phyloP scores from a whole-genome alignment of 495 filamentous ascomycete species.

The Apiosordaria backusii region DNA sequence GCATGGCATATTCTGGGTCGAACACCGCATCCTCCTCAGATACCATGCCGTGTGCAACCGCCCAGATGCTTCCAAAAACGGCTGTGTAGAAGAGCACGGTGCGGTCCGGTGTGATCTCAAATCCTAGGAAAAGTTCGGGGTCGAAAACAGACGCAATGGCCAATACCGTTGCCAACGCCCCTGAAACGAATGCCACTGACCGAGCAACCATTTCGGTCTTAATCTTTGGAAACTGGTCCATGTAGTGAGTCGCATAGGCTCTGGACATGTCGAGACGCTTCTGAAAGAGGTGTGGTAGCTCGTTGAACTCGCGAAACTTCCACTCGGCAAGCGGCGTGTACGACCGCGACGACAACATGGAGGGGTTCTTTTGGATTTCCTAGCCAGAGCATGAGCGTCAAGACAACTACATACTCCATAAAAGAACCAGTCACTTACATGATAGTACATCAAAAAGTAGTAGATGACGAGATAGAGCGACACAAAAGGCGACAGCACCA shows the following conservation, averaged over 20 bases:
- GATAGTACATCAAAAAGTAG: conserved; percentile 90
- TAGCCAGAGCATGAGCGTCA: conserved; percentile 29
- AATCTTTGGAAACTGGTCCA: conserved; percentile 95
- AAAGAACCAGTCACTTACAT: conserved; percentile 46
- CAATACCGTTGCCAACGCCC: conserved; percentile 79
- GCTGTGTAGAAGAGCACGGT: conserved; percentile 80
- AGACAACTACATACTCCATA: not conserved
- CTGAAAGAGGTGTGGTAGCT: conserved; percentile 86
- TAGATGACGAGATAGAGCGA: conserved; percentile 77
- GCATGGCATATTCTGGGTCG: conserved; percentile 84
- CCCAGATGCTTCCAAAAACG: conserved; percentile 70
- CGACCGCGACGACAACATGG: conserved; percentile 68
- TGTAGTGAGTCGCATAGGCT: conserved; percentile 84
- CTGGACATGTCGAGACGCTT: conserved; percentile 91
- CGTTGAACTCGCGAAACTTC: conserved; percentile 99
- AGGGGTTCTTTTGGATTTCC: conserved; percentile 92
- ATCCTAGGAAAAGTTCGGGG: conserved; percentile 83
- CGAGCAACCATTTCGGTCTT: conserved; percentile 78
- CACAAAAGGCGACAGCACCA: conserved; percentile 78
- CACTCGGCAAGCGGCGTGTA: conserved; percentile 94
- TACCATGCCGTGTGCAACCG: conserved; percentile 69
- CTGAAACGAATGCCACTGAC: conserved; percentile 82
- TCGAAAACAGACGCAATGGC: conserved; percentile 77
- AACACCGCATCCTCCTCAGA: conserved; percentile 87
- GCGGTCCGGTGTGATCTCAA: conserved; percentile 82